Evolutionary conservation across 1,284 basidiomycete species (phyloP), one percentile per base, ranked within the genome.

Genomic region (Ceratobasidium sp.): DNA sequence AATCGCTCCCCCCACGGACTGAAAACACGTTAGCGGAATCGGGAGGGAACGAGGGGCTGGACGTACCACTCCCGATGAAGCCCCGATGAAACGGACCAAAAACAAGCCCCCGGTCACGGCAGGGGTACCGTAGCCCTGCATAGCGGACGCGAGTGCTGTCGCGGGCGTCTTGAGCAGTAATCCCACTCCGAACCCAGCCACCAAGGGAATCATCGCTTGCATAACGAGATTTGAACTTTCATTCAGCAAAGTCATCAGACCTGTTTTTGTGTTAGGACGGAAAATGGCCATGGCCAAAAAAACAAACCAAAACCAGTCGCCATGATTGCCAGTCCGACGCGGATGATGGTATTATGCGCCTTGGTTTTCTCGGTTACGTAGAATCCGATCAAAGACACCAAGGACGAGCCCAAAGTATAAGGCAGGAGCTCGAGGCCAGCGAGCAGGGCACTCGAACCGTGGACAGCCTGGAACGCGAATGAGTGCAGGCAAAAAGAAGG

Each of bases 151-250:
- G 82, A 94, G 92, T 17, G 93, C 87, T 81, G 93, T 92, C 81
- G 92, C 93, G 9, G 93, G 93, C 0, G 92, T 89, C 82, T 94
- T 92, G 83, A 94, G 94, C 34, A 94, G 84, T 88, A 94, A 90
- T 59, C 93, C 93, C 73, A 95, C 82, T 17, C 93, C 93, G 67
- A 92, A 83, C n/a, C 93, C 93, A 73, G 91, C 88, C 76, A 93
- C 85, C 57, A 94, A 83, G 11, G 91, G 90, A 82, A 88, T 90
- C 22, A 87, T 77, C 51, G 85, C 82, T 82, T 92, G 89, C 57
- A 85, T 79, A 46, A 82, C 80, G 46, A 84, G 81, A 56, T 82
- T 81, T 17, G 91, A 87, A 65, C 84, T 80, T 77, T 89, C 88
- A 77, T 90, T 82, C 77, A 95, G 85, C 34, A 90, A 80, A 77